Conservation (phyloP, 257 asterid species). For the Solanum rostratum region DNA sequence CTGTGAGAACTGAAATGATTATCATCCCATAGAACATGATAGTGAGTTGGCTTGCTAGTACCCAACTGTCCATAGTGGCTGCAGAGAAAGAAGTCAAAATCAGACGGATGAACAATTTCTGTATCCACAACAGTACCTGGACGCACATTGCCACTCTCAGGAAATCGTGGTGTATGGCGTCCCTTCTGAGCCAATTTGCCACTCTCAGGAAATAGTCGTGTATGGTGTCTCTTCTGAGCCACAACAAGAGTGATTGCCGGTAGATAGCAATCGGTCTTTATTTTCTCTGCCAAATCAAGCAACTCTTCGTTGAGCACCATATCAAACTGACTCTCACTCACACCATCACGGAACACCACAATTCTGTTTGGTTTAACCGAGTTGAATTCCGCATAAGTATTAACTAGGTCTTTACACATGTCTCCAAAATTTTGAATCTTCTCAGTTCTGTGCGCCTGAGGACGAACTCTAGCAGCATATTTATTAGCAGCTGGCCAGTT, state of each 20-base stretch:
- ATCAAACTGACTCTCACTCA: constrained; percentile 64
- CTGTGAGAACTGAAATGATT: constrained; percentile 33
- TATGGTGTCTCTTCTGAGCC: constrained; percentile 67
- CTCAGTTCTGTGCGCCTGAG: constrained; percentile 50
- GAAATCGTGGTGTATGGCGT: constrained; percentile 59
- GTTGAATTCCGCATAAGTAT: constrained; percentile 23
- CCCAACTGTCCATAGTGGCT: constrained; percentile 73
- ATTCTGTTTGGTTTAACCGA: constrained; percentile 27
- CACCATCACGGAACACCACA: constrained; percentile 71
- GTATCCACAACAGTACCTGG: constrained; percentile 84
- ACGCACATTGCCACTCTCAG: constrained; percentile 27
- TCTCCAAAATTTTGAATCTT: constrained; percentile 37
- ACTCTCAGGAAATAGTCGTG: constrained; percentile 43
- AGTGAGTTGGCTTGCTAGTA: constrained; percentile 77
- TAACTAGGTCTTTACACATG: constrained; percentile 31
- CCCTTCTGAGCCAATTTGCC: constrained; percentile 42
- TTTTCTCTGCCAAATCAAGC: constrained; percentile 14
- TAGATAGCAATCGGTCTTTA: constrained; percentile 13
- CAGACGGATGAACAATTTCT: constrained; percentile 36
- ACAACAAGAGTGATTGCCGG: constrained; percentile 58
- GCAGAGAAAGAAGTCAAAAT: constrained; percentile 63
- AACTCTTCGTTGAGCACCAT: constrained; percentile 59
- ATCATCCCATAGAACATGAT: constrained; percentile 57
- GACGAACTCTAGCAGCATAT: constrained; percentile 53
- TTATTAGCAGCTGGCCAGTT: constrained; percentile 76